Evolutionary conservation across 2,329 filamentous ascomycete species (phyloP), one percentile per base, ranked within the genome.

Genomic region (Ilyonectria destructans): DNA sequence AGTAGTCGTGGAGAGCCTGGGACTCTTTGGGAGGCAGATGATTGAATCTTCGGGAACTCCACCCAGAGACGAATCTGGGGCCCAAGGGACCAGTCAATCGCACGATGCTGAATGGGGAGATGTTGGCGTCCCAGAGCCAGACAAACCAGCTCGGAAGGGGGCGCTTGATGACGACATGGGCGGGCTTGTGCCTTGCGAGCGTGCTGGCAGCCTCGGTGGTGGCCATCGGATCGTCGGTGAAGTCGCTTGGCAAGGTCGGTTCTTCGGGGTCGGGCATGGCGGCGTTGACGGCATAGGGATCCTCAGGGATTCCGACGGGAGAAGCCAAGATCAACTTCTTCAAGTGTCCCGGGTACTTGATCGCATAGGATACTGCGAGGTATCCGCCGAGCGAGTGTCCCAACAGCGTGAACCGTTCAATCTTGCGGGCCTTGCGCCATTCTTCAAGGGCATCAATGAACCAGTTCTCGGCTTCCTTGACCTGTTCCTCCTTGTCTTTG

Each of bases 261-360:
- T 91, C 89, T 40, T 86, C 84, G 1, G 93, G 92, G 58, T 96
- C 93, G 1, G 95, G 93, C 85, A 98, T 90, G 2, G 90, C 91
- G 12, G 93, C 91, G 72, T 89, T 91, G 66, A 96, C 90, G 5
- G 96, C 96, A 76, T 96, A 96, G 0, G 96, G 96, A 76, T 99
- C 94, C 78, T 97, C 95, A 2, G 96, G 96, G 8, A 99, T 93
- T 21, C 96, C 96, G 21, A 98, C 96, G 0, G 96, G 96, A 0
- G 94, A 97, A 0, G 94, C 96, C 33, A 99, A 88, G 70, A 99
- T 97, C 69, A 99, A 89, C 84, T 99, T 99, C 83, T 99, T 97
- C 37, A 99, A 83, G 73, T 90, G 93, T 15, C 96, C 96, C 0
- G 96, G 96, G 77, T 99, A 99, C 80, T 99, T 99, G 67, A 98